Evolutionary conservation across 768 basidiomycete species (phyloP), one percentile per base, ranked within the genome.

Genomic region (Phylloporus sp.): DNA sequence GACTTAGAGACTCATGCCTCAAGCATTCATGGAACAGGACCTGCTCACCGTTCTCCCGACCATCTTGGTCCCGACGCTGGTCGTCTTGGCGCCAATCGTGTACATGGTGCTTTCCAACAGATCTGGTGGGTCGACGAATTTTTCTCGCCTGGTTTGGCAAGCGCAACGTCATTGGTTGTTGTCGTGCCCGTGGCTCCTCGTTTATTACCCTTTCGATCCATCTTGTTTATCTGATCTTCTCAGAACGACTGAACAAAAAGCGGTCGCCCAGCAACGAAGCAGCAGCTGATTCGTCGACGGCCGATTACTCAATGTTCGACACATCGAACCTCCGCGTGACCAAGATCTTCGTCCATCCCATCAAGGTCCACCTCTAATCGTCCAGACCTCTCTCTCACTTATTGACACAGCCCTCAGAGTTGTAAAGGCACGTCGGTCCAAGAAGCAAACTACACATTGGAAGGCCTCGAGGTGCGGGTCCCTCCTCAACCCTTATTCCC

Each of bases 401-500:
- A 17, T 29, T 27, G 17, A 42, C 38, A 9, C 21, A 17, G n/a
- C 29, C 6, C n/a, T 8, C 20, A 90, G 86, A 88, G 86, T 54
- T 88, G 86, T 56, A 77, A 75, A 39, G 86, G 83, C 21, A 82
- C 73, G 2, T 78, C 83, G 22, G 77, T 87, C 1, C 68, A 71
- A 40, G 69, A 70, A 34, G 75, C 74, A 8, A 73, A 61, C 23
- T 87, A 80, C 55, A 82, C 78, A 7, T 70, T 73, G 13, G 71
- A 80, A 52, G 86, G 86, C 22, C 63, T 90, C 4, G 79, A 86
- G 73, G 86, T 84, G 46, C 36, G 69, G n/a, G n/a, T n/a, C n/a
- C n/a, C n/a, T n/a, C n/a, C n/a, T n/a, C n/a, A n/a, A n/a, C n/a
- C n/a, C n/a, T n/a, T n/a, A 23, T 32, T 38, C 41, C 20, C 29